A percentile compares a stretch with the other conserved stretches of the same genome.
Conservation (phyloP, 2,329 filamentous ascomycete genomes). For the Raffaelea deltoideospora region DNA sequence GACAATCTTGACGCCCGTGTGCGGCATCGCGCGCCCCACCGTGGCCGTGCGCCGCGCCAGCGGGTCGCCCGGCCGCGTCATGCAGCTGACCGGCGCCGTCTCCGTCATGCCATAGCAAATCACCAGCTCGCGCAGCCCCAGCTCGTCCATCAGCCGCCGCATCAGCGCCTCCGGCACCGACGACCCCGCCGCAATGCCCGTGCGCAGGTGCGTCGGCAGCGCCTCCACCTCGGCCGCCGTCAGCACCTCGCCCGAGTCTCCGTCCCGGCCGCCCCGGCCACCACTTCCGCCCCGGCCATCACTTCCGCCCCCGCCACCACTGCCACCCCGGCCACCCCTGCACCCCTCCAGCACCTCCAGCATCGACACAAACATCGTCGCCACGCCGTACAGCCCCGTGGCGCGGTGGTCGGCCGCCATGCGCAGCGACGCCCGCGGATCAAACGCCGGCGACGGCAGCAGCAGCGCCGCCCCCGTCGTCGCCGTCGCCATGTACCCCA, state of each 20-base stretch:
- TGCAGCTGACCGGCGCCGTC: constrained; percentile 61
- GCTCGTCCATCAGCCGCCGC: constrained; percentile 52
- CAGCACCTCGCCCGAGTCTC: no score
- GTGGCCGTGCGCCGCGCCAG: constrained; percentile 56
- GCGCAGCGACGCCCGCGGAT: constrained; percentile 54
- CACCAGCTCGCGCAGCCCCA: constrained; percentile 70
- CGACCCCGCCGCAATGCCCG: constrained; percentile 83
- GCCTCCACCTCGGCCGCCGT: constrained; percentile 8
- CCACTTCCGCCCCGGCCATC: no score
- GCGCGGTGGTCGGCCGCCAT: constrained; percentile 38
- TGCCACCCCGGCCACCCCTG: no score
- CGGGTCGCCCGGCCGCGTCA: constrained; percentile 69
- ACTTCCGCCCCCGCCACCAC: no score
- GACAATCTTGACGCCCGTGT: constrained; percentile 66
- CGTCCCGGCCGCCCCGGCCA: no score
- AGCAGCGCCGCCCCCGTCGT: constrained; percentile 67
- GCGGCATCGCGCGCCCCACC: constrained; percentile 71
- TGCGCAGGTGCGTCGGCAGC: constrained; percentile 39
- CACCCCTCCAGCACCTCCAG: constrained; percentile 56
- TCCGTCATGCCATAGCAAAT: constrained; percentile 98
- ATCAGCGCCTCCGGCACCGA: constrained; percentile 75
- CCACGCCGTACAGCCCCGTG: constrained; percentile 68
- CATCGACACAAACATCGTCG: constrained; percentile 87
- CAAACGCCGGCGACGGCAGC: constrained; percentile 76
- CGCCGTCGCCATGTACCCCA: constrained; percentile 93